Percentiles rank a stretch among this genome's conserved stretches.
Evolutionary conservation across 2,329 filamentous ascomycete genomes (phyloP).

Genomic region (Akanthomyces dipterigenus): DNA sequence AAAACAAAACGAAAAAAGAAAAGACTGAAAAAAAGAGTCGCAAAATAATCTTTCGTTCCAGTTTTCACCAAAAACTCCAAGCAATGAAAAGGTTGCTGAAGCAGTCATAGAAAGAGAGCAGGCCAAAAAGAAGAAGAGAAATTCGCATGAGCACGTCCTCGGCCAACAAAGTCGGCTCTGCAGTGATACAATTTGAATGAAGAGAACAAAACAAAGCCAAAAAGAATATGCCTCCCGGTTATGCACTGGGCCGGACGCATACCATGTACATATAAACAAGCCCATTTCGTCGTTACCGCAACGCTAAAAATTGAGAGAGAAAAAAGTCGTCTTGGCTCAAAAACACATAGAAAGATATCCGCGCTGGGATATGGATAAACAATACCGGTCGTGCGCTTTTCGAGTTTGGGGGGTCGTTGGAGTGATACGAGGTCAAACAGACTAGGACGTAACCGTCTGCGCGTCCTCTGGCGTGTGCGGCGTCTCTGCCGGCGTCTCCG

Average conservation of each 20-base stretch:
- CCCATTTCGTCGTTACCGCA: conserved; percentile 11
- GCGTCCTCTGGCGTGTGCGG: not conserved
- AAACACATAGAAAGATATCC: not conserved
- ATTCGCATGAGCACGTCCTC: not conserved
- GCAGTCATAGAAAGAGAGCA: conserved; percentile 11
- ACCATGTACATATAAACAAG: conserved; percentile 9
- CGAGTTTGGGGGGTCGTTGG: not conserved
- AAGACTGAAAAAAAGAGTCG: conserved; percentile 4
- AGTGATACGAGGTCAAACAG: not conserved
- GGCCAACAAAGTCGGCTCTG: not conserved
- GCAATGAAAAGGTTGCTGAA: conserved; percentile 11
- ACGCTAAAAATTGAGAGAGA: conserved; percentile 1
- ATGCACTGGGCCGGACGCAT: conserved; percentile 2
- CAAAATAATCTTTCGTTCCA: conserved; percentile 4
- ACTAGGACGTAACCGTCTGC: conserved; percentile 2
- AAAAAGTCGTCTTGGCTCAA: not conserved
- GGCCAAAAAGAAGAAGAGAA: not conserved
- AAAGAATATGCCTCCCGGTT: not conserved
- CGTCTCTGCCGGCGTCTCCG: not conserved
- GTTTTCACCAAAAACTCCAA: conserved; percentile 13
- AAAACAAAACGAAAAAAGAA: conserved; percentile 18
- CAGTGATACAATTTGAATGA: conserved; percentile 3
- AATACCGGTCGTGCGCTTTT: conserved; percentile 3
- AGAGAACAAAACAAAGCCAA: not conserved
- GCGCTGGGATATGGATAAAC: not conserved